phyloP scores from a whole-genome alignment of 2,329 filamentous ascomycete genomes.

The Allantophomopsis lycopodina region DNA sequence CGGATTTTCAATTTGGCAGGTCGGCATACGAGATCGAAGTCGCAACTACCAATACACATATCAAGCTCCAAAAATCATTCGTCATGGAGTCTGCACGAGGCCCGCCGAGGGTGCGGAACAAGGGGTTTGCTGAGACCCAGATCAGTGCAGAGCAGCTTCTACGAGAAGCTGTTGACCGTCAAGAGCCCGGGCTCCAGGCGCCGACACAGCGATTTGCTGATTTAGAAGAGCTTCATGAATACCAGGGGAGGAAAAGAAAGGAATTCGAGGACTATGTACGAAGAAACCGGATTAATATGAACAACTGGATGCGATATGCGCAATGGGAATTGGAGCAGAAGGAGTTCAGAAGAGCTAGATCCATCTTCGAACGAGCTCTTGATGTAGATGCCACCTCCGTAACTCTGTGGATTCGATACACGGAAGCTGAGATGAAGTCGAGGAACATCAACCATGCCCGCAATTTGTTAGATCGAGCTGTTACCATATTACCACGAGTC shows the following conservation, averaged over 20 bases:
- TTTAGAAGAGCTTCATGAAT: conserved; percentile 94
- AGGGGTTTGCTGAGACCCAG: conserved; percentile 79
- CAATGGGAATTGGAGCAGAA: conserved; percentile 97
- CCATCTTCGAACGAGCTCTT: conserved; percentile 86
- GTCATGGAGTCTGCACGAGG: conserved; percentile 83
- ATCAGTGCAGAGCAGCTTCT: conserved; percentile 96
- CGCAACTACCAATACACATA: too few relatives aligned
- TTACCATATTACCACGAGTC: conserved; percentile 77
- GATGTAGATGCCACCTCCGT: conserved; percentile 85
- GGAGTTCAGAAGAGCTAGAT: conserved; percentile 82
- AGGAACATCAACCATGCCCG: conserved; percentile 94
- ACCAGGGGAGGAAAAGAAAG: conserved; percentile 87
- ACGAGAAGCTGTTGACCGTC: conserved; percentile 90
- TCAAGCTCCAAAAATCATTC: conserved; percentile 6
- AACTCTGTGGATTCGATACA: conserved; percentile 80
- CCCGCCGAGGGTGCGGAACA: conserved; percentile 96
- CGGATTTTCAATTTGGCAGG: too few relatives aligned
- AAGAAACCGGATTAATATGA: conserved; percentile 88
- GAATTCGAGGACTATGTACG: conserved; percentile 98
- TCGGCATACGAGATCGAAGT: too few relatives aligned
- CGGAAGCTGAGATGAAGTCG: conserved; percentile 91
- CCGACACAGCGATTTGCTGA: conserved; percentile 93
- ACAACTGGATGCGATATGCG: conserved; percentile 98
- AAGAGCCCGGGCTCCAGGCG: conserved; percentile 76
- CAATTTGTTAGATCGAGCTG: conserved; percentile 88